Base-by-base conservation (phyloP, 2,329 filamentous ascomycete genomes). In the Diaporthe sp. region DNA sequence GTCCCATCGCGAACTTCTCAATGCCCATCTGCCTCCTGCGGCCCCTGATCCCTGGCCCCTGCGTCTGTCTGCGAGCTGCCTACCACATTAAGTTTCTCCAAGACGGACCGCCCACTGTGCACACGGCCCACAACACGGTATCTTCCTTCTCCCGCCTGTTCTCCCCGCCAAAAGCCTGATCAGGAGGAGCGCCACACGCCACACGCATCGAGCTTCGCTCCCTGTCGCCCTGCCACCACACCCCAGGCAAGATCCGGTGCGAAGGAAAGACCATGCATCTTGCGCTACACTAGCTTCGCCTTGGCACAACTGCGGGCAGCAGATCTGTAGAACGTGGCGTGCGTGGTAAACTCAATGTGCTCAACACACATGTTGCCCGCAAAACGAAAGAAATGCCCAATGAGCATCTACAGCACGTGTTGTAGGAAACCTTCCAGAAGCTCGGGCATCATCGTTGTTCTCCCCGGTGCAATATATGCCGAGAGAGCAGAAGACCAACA, bases 241-340 rank as follows among this genome's bases (percentile, higher is more conserved):
- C 8, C 64, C 47, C 47, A 68, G 33, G 45, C 64, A 68, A 28
- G 64, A 68, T 40, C 64, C 30, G 64, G 30, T 52, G 64, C 45
- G n/a, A 25, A 25, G 28, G 30, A 28, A 22, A 38, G 25, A 52
- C 45, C 55, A 19, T 52, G 42, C 55, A 52, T 52, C 55, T 61
- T 40, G 28, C 55, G 17, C 45, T 67, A 52, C 45, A 54, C 33
- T 54, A 54, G 64, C 33, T 19, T 38, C 64, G 64, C 47, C 45
- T 68, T 68, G 64, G 47, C 64, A 40, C n/a, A 25, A 4, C 47
- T 28, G 47, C 64, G 47, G 47, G 13, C 64, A 68, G 47, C 64
- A 68, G 33, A 68, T 40, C n/a, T 68, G 33, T 38, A 68, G 19
- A 68, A 54, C 64, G 47, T 40, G 64, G 45, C 64, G 33, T 30